Conservation (phyloP, 805 yeast genomes). For the Suhomyces sp. region DNA sequence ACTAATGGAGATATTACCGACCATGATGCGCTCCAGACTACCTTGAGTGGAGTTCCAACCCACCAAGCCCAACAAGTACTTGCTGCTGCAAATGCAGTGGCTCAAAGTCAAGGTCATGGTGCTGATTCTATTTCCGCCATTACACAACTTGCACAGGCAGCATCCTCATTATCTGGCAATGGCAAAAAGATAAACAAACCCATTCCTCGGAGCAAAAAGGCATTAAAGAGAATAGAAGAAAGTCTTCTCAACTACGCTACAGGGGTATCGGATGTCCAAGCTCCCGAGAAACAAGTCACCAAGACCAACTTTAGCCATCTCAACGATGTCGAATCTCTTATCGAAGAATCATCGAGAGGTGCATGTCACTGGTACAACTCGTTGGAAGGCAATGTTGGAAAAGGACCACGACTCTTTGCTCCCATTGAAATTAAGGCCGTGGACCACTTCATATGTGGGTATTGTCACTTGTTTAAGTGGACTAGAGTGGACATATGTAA, state of each 20-base stretch:
- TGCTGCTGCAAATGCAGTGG: constrained; percentile 27
- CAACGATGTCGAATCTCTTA: constrained; percentile 30
- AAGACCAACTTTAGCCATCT: constrained; percentile 25
- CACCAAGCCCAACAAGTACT: constrained; percentile 32
- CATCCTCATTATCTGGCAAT: constrained; percentile 17
- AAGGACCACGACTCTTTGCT: constrained; percentile 50
- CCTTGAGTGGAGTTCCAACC: constrained; percentile 17
- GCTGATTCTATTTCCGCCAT: constrained; percentile 23
- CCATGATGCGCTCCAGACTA: constrained; percentile 8
- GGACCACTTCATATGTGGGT: constrained; percentile 69
- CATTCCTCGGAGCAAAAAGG: constrained; percentile 6
- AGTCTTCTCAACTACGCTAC: constrained; percentile 6
- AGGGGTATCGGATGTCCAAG: constrained; percentile 1
- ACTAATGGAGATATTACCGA: constrained; percentile 8
- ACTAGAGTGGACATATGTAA: constrained; percentile 71
- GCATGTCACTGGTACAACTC: constrained; percentile 38
- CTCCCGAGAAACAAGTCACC: background rate
- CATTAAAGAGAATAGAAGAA: constrained; percentile 8
- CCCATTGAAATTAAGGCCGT: constrained; percentile 67
- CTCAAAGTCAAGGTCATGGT: constrained; percentile 14
- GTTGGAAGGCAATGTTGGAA: constrained; percentile 18
- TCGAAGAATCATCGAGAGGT: constrained; percentile 36
- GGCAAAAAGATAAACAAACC: constrained; percentile 8
- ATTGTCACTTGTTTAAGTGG: constrained; percentile 61
- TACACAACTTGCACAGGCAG: constrained; percentile 30